Percentiles rank a stretch among this genome's conserved stretches.
Evolutionary conservation across 495 filamentous ascomycete genomes (phyloP).

Genomic region (Trichoderma asperelloides): DNA sequence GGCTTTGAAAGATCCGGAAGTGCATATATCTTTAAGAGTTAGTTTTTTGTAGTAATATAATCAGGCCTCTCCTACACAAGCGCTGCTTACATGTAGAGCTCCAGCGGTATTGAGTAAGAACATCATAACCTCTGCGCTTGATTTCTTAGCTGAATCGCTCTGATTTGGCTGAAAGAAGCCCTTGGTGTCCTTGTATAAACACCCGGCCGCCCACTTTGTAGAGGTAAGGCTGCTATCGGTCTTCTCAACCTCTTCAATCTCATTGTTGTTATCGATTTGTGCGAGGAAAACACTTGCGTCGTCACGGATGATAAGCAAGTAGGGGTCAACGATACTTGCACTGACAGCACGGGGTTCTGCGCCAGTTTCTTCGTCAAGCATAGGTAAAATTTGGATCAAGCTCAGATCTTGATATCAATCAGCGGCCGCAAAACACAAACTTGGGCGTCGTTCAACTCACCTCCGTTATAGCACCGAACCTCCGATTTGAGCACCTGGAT

Average conservation of each 20-base stretch:
- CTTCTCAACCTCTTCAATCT: conserved; percentile 72
- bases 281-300: conserved; percentile 70
- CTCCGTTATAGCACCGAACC: conserved; percentile 77
- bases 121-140: conserved; percentile 47
- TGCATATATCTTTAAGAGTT: conserved; percentile 45
- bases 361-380: conserved; percentile 79
- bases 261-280: conserved; percentile 65
- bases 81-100: conserved; percentile 58
- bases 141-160: conserved; percentile 29
- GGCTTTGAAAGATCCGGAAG: conserved; percentile 53
- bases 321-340: conserved; percentile 83
- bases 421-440: conserved; percentile 6
- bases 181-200: conserved; percentile 61
- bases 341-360: conserved; percentile 64
- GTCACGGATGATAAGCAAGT: conserved; percentile 74
- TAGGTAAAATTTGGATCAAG: conserved; percentile 79
- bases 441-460: conserved; percentile 40
- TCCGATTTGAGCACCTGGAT: conserved; percentile 79
- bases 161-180: conserved; percentile 43
- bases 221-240: conserved; percentile 41
- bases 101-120: conserved; percentile 65
- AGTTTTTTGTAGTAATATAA: neutral
- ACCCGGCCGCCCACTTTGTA: conserved; percentile 70
- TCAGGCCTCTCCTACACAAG: neutral
- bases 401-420: conserved; percentile 54